Evolutionary conservation across 768 basidiomycete species (phyloP), one percentile per base, ranked within the genome.

Genomic region (Polyporus arcularius): DNA sequence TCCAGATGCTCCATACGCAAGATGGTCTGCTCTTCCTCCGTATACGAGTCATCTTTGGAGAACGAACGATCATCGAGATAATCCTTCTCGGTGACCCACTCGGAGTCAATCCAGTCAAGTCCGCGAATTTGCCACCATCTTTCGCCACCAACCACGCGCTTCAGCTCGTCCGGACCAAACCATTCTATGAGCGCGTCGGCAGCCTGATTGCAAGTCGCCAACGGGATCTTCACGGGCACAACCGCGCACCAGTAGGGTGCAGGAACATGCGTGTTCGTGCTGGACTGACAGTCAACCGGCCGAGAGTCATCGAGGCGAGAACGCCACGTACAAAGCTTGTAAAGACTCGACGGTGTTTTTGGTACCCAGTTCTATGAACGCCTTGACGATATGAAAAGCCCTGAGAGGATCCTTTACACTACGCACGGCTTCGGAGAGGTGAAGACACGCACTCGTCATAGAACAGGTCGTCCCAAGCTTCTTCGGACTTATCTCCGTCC

Each of bases 111-210:
- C 2, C 89, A 89, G 56, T 84, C 80, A 32, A 89, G 73, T 7
- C 87, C 87, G 42, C 89, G 80, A 35, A 91, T 85, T 73, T 92
- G 90, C 92, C 90, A 92, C 92, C 90, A 94, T 57, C 85, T 79
- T 58, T 84, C 83, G 2, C 90, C 92, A 30, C 92, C 92, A 10
- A 89, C 86, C 14, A 90, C 82, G 31, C 78, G 72, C 68, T 83
- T 81, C 31, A 91, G 80, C 62, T 87, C 84, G 35, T 89, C 84
- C 0, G 88, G 85, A 2, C 89, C 88, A 55, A 92, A 85, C 76
- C 86, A 89, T 53, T 84, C 74, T 45, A 89, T 84, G 21, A 93
- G 75, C n/a, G 79, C 63, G 55, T 87, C 85, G n/a, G 89, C 88
- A 2, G 88, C 83, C 14, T 72, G 68, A 61, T 85, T 84, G 70